Evolutionary conservation across 768 basidiomycete genomes (phyloP), one percentile per base, ranked within the genome.

Genomic region (Russula vinacea): DNA sequence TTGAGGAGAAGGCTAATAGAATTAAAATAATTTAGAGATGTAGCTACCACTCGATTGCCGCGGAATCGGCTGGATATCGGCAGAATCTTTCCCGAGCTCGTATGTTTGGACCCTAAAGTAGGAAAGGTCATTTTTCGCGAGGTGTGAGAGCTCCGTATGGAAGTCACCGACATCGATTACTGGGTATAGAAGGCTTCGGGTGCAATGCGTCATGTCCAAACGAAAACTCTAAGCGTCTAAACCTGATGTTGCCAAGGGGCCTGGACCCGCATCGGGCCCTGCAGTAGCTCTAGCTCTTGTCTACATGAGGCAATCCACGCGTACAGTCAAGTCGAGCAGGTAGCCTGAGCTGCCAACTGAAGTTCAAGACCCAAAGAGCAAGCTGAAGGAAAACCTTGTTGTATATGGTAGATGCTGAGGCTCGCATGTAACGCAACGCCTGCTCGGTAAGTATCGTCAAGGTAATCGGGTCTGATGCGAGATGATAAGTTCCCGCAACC

Each of bases 151-250:
- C 58, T 44, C 22, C 13, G 7, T 56, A 56, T 29, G 55, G 64
- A 29, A 56, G 42, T 17, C 19, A 33, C 49, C 59, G 47, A 22
- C 19, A 60, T 51, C 58, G 54, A 65, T 65, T 45, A 33, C 32
- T n/a, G 37, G 45, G 6, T 37, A 22, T 5, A 39, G 52, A 32
- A 35, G 37, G 37, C 63, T 40, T 64, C 58, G 10, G n/a, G 32
- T 22, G 24, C 26, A 14, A 29, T 39, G 42, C 39, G 39, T 35
- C 45, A 47, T 58, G 14, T 19, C 47, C 39, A 40, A 29, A 40
- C 19, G 57, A 13, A 60, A 64, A 50, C 54, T 3, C 56, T 45
- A 56, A 19, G 54, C 22, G 49, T 56, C 59, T 60, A 65, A 56
- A 35, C 53, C n/a, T 17, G 45, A 37, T 44, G 54, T 60, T 49